Evolutionary conservation across 805 yeast genomes (phyloP).

Genomic region (Kuraishia piskuri): DNA sequence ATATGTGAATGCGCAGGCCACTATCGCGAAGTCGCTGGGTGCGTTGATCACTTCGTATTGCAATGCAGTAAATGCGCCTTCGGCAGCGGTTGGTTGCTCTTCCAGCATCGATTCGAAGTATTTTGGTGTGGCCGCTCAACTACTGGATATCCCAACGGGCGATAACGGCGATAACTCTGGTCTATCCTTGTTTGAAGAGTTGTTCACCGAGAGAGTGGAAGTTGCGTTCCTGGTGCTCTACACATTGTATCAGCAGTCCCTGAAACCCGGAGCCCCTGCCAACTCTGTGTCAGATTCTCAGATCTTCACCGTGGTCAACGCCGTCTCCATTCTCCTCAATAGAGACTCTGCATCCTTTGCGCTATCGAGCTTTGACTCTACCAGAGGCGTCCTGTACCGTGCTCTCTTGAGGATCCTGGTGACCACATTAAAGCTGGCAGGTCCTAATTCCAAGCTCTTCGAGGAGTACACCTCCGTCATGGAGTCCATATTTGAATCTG

Average conservation of each 20-base stretch:
- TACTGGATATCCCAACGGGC: constrained; percentile 39
- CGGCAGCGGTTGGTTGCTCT: constrained; percentile 3
- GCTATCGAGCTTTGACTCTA: constrained; percentile 28
- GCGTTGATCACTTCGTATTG: constrained; percentile 65
- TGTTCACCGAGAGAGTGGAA: constrained; percentile 58
- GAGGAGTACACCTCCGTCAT: constrained; percentile 42
- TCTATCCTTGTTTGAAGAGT: constrained; percentile 28
- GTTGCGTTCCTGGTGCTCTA: constrained; percentile 47
- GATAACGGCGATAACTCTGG: constrained; percentile 43
- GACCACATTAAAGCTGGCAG: constrained; percentile 36
- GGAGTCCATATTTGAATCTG: constrained; percentile 48
- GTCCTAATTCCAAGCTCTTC: constrained; percentile 29
- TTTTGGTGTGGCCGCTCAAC: constrained; percentile 30
- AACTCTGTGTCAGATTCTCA: constrained; percentile 23
- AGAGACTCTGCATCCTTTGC: constrained; percentile 17
- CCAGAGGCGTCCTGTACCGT: constrained; percentile 33
- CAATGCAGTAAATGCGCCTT: constrained; percentile 15
- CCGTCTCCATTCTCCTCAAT: constrained; percentile 34
- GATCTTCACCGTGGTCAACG: constrained; percentile 32
- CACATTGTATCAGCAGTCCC: constrained; percentile 24
- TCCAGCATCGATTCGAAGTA: constrained; percentile 21
- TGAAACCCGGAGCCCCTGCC: constrained; percentile 11
- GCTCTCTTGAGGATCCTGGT: constrained; percentile 54
- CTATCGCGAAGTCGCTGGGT: constrained; percentile 69
- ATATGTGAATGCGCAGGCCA: constrained; percentile 54